phyloP scores from a whole-genome alignment of 2,329 filamentous ascomycete genomes.

The Aspergillus persii region DNA sequence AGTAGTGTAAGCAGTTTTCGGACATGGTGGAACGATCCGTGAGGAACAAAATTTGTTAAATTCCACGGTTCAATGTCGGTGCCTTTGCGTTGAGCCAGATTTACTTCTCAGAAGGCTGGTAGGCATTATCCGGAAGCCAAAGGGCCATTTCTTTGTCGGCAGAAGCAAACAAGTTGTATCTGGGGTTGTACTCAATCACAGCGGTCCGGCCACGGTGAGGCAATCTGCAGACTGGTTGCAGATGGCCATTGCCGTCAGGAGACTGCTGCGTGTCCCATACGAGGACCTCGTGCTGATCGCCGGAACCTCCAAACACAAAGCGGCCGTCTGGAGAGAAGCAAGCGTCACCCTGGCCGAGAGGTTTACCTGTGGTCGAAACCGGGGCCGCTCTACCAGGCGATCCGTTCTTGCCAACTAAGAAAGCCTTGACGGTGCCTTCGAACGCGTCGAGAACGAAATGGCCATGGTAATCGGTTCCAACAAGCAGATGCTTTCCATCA shows the following conservation, averaged over 20 bases:
- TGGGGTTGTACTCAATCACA: slow-evolving; percentile 82
- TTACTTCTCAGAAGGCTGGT: slow-evolving; percentile 35
- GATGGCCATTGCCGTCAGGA: slow-evolving; percentile 54
- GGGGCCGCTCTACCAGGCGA: slow-evolving; percentile 50
- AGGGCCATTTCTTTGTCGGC: slow-evolving; percentile 82
- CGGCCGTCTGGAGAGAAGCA: slow-evolving; percentile 88
- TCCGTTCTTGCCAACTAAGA: slow-evolving; percentile 55
- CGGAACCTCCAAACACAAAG: slow-evolving; percentile 79
- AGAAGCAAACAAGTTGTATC: slow-evolving; percentile 87
- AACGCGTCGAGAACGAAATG: slow-evolving; percentile 96
- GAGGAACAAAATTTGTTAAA: neutral
- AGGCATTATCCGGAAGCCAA: slow-evolving; percentile 67
- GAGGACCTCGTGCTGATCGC: slow-evolving; percentile 66
- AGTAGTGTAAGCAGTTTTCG: neutral
- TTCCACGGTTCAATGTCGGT: neutral
- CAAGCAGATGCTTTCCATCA: slow-evolving; percentile 80
- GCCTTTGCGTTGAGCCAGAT: neutral
- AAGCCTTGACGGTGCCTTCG: slow-evolving; percentile 73
- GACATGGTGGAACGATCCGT: neutral
- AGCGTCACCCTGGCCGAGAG: slow-evolving; percentile 65
- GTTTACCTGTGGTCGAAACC: slow-evolving; percentile 54
- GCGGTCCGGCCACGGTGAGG: slow-evolving; percentile 60
- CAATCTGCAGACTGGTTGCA: slow-evolving; percentile 41
- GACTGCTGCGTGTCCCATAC: slow-evolving; percentile 77
- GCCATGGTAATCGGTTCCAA: slow-evolving; percentile 78